Percentiles rank a stretch among this genome's conserved stretches.
These are phyloP conservation scores for Diplodia intermedia DNA, from an alignment of 2,329 filamentous ascomycete species.

Conservation along the genomic window DNA sequence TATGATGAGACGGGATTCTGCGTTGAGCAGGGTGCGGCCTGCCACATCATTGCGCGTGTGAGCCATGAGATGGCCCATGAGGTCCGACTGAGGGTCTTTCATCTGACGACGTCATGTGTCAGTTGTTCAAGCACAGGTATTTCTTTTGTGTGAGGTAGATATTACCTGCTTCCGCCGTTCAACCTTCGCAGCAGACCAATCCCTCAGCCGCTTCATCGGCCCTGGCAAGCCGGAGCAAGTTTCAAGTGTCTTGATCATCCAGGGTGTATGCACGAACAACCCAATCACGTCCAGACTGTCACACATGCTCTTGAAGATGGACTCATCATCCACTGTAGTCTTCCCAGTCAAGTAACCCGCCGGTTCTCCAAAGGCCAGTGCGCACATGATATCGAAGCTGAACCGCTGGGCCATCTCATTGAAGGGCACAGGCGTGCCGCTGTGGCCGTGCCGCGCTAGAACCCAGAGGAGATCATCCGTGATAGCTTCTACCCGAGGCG, in stretches of 20 bases:
- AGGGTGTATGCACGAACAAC: slow-evolving; percentile 41
- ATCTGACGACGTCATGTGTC: neutral
- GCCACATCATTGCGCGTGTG: slow-evolving; percentile 35
- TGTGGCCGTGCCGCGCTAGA: slow-evolving; percentile 34
- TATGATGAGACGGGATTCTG: slow-evolving; percentile 44
- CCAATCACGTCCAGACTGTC: slow-evolving; percentile 43
- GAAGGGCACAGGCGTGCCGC: slow-evolving; percentile 42
- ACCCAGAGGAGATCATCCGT: slow-evolving; percentile 39
- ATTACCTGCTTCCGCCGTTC: slow-evolving; percentile 38
- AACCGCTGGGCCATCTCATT: slow-evolving; percentile 52
- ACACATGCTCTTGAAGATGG: slow-evolving; percentile 46
- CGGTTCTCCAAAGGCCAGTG: slow-evolving; percentile 53
- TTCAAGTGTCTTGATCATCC: slow-evolving; percentile 40
- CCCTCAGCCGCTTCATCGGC: slow-evolving; percentile 40
- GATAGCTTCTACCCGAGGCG: slow-evolving; percentile 38
- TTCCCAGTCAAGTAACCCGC: slow-evolving; percentile 50
- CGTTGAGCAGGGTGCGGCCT: slow-evolving; percentile 39
- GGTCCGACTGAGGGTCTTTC: slow-evolving; percentile 37
- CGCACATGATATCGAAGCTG: slow-evolving; percentile 56
- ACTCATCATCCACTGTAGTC: slow-evolving; percentile 36
- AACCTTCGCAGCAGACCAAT: slow-evolving; percentile 39
- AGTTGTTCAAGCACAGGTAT: neutral
- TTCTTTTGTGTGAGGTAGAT: neutral
- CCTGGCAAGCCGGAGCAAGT: slow-evolving; percentile 37
- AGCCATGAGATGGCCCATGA: slow-evolving; percentile 40